A percentile compares a stretch with the other conserved stretches of the same genome.
These are phyloP conservation scores for Prosopis cineraria DNA, from an alignment of 306 rosid species.

Conservation along the genomic window DNA sequence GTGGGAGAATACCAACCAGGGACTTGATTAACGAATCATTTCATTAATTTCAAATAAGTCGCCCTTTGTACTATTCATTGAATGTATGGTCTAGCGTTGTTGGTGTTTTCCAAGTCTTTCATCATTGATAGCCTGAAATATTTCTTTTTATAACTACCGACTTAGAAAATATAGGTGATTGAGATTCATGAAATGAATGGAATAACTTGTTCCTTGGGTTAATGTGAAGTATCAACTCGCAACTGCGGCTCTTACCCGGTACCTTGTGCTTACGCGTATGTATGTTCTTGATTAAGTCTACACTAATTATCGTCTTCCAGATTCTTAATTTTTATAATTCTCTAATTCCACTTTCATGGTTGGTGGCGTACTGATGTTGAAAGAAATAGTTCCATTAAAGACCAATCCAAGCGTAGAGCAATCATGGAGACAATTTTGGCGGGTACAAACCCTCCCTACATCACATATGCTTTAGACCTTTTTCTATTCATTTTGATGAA, in stretches of 20 bases:
- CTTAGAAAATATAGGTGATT: not conserved
- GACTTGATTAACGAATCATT: conserved; percentile 14
- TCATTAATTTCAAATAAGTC: not conserved
- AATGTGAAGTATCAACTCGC: not conserved
- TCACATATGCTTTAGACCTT: not conserved
- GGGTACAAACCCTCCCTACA: not conserved
- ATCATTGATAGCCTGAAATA: conserved; percentile 17
- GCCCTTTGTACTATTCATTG: conserved; percentile 24
- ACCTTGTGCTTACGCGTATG: not conserved
- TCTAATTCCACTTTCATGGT: not conserved
- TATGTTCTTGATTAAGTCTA: not conserved
- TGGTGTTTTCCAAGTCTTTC: conserved; percentile 32
- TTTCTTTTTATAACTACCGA: not conserved
- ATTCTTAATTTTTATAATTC: not conserved
- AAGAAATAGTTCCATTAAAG: not conserved
- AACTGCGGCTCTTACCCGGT: not conserved
- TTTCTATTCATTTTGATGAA: not conserved
- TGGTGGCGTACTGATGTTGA: not conserved
- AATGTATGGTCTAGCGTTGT: not conserved
- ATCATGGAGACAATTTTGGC: not conserved
- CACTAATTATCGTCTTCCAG: not conserved
- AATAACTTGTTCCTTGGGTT: too few relatives aligned
- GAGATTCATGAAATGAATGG: not conserved
- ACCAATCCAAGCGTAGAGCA: not conserved
- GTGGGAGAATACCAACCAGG: conserved; percentile 52